Evolutionary conservation across 2,329 filamentous ascomycete species (phyloP), one percentile per base, ranked within the genome.

Genomic region (Colletotrichum filicis): DNA sequence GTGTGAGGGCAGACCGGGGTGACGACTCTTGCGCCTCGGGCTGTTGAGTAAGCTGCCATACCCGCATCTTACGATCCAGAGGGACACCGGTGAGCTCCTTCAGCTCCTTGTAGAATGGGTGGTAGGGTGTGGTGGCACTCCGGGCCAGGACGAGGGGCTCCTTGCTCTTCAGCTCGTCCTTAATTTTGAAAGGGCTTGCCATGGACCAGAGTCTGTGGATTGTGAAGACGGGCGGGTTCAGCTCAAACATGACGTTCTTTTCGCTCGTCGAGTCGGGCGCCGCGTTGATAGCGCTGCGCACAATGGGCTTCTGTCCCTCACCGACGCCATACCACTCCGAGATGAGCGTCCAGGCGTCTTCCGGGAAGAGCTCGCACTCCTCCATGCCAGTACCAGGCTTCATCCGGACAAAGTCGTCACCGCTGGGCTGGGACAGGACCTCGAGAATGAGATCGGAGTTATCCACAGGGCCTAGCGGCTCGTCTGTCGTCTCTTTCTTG

Each of bases 151-250:
- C 88, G 5, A 91, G 84, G 19, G 89, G 89, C 49, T 89, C 87
- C 67, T 84, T 88, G 12, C 91, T 89, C 77, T 92, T 91, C 68
- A 93, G 83, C 1, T 87, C 83, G 77, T 92, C 88, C 49, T 90
- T 85, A 61, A 89, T 85, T 6, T 87, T 85, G 26, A 90, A 82
- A 1, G 89, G 88, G 75, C 87, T 91, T 64, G 87, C 83, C 22
- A 88, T 85, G 3, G 90, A 90, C 80, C 92, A 92, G 1, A 98
- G 86, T 76, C 96, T 95, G 79, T 97, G 91, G 73, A 98, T 87
- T 1, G 92, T 94, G 80, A 98, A 94, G 56, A 98, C 87, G 0
- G 94, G 95, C 5, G 95, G 97, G 78, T 95, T 91, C 53, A 95
- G 87, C 83, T 98, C 97, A 80, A 93, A 97, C 77, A 93, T 86